Percentiles rank a stretch among this genome's conserved stretches.
Conservation (phyloP, 1,139 yeast genomes). For the Pichia sp. region DNA sequence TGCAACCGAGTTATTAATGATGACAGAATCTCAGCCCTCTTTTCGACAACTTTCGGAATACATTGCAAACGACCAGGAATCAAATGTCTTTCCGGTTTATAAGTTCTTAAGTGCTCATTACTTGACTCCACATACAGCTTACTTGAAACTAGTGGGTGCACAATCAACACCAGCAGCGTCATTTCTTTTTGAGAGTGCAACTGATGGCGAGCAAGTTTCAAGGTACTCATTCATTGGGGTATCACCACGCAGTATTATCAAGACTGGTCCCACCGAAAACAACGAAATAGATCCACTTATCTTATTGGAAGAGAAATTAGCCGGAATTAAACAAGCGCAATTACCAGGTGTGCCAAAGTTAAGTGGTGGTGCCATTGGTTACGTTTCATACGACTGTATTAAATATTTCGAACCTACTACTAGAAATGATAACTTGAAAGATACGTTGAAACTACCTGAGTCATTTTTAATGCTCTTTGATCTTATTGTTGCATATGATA, state of each 20-base stretch:
- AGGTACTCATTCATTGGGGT: slow-evolving; percentile 89
- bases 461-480: slow-evolving; percentile 89
- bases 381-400: slow-evolving; percentile 92
- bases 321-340: slow-evolving; percentile 59
- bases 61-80: slow-evolving; percentile 13
- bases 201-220: slow-evolving; percentile 83
- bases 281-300: slow-evolving; percentile 72
- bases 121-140: slow-evolving; percentile 85
- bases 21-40: slow-evolving; percentile 18
- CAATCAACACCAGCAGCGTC: slow-evolving; percentile 63
- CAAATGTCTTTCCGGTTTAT: slow-evolving; percentile 53
- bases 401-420: slow-evolving; percentile 94
- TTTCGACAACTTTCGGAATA: slow-evolving; percentile 16
- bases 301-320: slow-evolving; percentile 69
- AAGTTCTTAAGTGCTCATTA: slow-evolving; percentile 71
- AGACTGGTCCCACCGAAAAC: slow-evolving; percentile 64
- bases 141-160: slow-evolving; percentile 72
- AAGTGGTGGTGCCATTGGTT: slow-evolving; percentile 96
- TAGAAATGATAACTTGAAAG: slow-evolving; percentile 62
- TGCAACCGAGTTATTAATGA: background rate
- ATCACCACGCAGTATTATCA: slow-evolving; percentile 73
- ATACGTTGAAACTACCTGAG: slow-evolving; percentile 81
- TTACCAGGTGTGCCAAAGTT: slow-evolving; percentile 78
- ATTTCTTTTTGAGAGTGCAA: slow-evolving; percentile 82
- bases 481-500: slow-evolving; percentile 84